These are phyloP conservation scores for Allium sativum DNA, from an alignment of 106 monocot species.

Conservation along the genomic window DNA sequence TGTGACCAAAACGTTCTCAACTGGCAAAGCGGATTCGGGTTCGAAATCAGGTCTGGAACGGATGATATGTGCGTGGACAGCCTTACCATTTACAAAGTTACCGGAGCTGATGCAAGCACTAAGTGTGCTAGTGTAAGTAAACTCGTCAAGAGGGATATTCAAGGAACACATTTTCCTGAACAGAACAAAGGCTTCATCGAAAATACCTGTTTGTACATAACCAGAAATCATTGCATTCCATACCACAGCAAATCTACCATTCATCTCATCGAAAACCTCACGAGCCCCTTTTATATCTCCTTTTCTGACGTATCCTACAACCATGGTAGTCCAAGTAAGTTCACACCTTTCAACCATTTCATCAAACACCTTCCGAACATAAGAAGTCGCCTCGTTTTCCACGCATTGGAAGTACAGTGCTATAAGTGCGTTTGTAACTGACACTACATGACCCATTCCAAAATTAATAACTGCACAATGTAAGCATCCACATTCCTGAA, in stretches of 20 bases:
- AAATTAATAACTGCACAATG: conserved; percentile 62
- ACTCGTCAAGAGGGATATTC: conserved; percentile 52
- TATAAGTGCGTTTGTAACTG: conserved; percentile 79
- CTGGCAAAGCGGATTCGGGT: conserved; percentile 34
- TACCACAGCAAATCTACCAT: conserved; percentile 52
- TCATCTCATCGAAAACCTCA: conserved; percentile 56
- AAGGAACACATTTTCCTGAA: conserved; percentile 51
- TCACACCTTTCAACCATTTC: conserved; percentile 67
- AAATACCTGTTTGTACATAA: conserved; percentile 52
- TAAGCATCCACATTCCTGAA: conserved; percentile 31
- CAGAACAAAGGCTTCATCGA: conserved; percentile 58
- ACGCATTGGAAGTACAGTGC: conserved; percentile 48
- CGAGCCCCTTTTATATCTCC: conserved; percentile 36
- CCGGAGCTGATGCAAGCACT: conserved; percentile 65
- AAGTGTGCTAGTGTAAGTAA: conserved; percentile 80
- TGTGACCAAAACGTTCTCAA: conserved; percentile 68
- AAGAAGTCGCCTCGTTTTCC: not conserved
- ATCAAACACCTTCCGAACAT: conserved; percentile 53
- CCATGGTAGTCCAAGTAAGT: conserved; percentile 84
- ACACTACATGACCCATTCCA: conserved; percentile 31
- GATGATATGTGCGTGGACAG: conserved; percentile 71
- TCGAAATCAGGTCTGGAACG: conserved; percentile 33
- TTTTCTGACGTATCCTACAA: conserved; percentile 63
- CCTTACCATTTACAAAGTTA: conserved; percentile 40
- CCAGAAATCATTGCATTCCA: conserved; percentile 99